Evolutionary conservation across 495 filamentous ascomycete species (phyloP), one percentile per base, ranked within the genome.

Genomic region (Podospora comata): DNA sequence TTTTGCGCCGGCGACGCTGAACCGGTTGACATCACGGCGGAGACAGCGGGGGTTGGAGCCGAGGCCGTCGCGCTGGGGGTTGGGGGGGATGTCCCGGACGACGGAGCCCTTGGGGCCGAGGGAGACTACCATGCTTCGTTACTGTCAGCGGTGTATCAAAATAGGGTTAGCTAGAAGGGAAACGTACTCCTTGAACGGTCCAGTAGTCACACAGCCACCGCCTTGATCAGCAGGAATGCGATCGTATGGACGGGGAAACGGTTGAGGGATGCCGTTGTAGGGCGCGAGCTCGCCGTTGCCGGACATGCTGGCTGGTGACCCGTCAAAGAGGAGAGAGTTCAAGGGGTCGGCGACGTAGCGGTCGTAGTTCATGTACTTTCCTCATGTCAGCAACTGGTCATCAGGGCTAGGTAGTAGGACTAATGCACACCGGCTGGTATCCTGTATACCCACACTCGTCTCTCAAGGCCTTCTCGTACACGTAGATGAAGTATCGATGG

Each of bases 371-470:
- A 79, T 79, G 70, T 81, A 81, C 79, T 48, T 48, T 48, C 39
- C 81, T 60, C 86, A 89, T 69, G 19, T 48, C 9, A 48, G 39
- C 2, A 11, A 48, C 39, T 48, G 39, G 39, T 48, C 2, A 16
- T 48, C 39, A 13, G 13, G 6, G 15, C 39, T 32, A 7, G 39
- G 39, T 11, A 48, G 15, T 13, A 48, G 23, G 23, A 23, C 23
- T 23, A 23, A 23, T 48, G 13, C 39, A 48, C 15, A 48, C 39
- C 39, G 73, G 75, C 68, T 76, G 75, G 59, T 73, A 75, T 44
- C 89, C 88, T 7, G 74, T 85, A 71, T 91, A 92, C 23, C 87
- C 87, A 75, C 90, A 92, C 74, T 93, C 89, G 7, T 88, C 80
- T 26, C 86, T 83, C 4, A 92, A 81, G 2, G 89, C 87, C 74